Base-by-base conservation (phyloP, 805 yeast genomes). In the Candida germanica region DNA sequence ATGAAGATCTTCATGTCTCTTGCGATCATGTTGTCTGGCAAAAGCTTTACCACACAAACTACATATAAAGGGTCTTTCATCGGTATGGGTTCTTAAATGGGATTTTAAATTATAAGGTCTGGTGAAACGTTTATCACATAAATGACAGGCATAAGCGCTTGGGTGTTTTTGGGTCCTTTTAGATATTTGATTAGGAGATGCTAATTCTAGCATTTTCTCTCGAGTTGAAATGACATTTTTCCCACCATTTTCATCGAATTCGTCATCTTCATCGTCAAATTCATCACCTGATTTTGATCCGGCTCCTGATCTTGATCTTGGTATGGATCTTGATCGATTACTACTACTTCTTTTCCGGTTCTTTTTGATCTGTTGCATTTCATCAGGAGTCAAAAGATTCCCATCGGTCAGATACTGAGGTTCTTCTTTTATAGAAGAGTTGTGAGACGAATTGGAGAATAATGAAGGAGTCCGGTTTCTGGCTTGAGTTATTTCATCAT, bases 101-200 rank as follows among this genome's bases (percentile, higher is more conserved):
- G 96, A 86, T 48, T 91, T 87, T 47, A 91, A 67, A 54, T 93
- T 93, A 58, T 93, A 93, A 0, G 96, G 96, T 37, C 98, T 66
- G 2, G 98, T 91, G 56, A 91, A 91, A 32, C 81, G 66, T 59
- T 87, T 88, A 26, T 80, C 88, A 60, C 98, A 91, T 28, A 85
- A 61, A 40, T 80, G 79, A 58, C 98, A 91, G 2, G 83, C 83
- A 58, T 76, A 85, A 6, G 78, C 71, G 17, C 85, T 75, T 0
- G 91, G 91, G 51, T 80, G 80, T 43, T 81, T 83, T 48, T 83
- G 87, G 5, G 74, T 66, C 16, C 85, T 59, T 51, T 74, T 74
- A 31, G 75, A 66, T 2, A 74, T 53, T 27, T 68, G 71, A 19
- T 68, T 65, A 0, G 85, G 79, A 8, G 79, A 66, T 2, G 87